Evolutionary conservation across 257 asterid species (phyloP).

Genomic region (Gentiana macrophylla): DNA sequence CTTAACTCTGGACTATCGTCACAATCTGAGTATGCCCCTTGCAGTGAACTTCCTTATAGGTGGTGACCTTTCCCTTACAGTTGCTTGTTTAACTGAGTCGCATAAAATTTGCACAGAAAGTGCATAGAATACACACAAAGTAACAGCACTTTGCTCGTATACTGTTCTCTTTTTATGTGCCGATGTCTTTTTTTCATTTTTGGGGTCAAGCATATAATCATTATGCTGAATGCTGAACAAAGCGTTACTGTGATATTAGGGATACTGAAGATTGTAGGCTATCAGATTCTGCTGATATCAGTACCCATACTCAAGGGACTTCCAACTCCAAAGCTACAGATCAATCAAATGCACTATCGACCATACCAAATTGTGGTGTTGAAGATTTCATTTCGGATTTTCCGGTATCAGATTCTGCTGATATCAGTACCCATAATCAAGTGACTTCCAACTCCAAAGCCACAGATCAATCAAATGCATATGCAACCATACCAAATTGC

Average conservation of each 20-base stretch:
- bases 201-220: not conserved
- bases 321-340: constrained; percentile 20
- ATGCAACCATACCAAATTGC: constrained; percentile 17
- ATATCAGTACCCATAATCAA: constrained; percentile 18
- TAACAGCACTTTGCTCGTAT: no score
- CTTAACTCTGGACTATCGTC: constrained; percentile 38
- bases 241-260: constrained; percentile 19
- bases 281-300: constrained; percentile 28
- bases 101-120: no score
- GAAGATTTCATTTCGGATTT: constrained; percentile 26
- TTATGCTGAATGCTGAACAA: constrained; percentile 1
- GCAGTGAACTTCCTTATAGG: constrained; percentile 35
- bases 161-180: no score
- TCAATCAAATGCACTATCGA: constrained; percentile 29
- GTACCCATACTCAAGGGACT: constrained; percentile 10
- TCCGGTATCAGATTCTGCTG: constrained; percentile 40
- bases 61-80: constrained; percentile 9
- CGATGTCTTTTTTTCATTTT: not conserved
- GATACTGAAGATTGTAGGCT: constrained; percentile 18
- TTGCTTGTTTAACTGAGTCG: not conserved
- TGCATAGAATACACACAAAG: no score
- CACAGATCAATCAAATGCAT: constrained; percentile 25
- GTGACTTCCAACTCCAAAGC: constrained; percentile 20
- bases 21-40: constrained; percentile 54
- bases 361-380: constrained; percentile 18